Percentiles rank a stretch among this genome's conserved stretches.
Evolutionary conservation across 495 filamentous ascomycete genomes (phyloP).

Genomic region (Xylaria nigripes): DNA sequence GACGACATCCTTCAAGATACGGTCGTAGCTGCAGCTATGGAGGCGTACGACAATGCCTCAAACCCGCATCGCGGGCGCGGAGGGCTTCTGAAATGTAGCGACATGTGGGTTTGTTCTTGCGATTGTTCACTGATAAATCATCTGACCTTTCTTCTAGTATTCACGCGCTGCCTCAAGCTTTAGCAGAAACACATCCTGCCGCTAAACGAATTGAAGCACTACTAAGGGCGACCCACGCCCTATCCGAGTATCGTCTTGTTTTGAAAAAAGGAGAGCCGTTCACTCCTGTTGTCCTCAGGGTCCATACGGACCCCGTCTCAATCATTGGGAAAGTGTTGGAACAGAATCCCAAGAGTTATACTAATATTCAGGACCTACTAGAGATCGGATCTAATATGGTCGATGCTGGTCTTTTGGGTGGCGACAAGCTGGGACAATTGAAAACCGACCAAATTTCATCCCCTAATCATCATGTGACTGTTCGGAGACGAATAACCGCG

Average conservation of each 20-base stretch:
- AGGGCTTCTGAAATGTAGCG: constrained; percentile 72
- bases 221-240: constrained; percentile 73
- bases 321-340: constrained; percentile 79
- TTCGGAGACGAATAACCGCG: constrained; percentile 65
- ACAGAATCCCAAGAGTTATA: constrained; percentile 80
- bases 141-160: constrained; percentile 39
- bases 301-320: constrained; percentile 75
- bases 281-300: constrained; percentile 80
- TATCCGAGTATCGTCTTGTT: constrained; percentile 82
- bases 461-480: constrained; percentile 19
- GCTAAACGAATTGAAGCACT: constrained; percentile 57
- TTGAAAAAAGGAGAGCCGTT: constrained; percentile 90
- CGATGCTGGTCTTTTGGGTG: constrained; percentile 51
- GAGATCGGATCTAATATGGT: constrained; percentile 70
- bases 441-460: constrained; percentile 1
- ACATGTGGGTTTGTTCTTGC: constrained; percentile 55
- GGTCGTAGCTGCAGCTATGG: constrained; percentile 58
- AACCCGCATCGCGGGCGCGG: constrained; percentile 81
- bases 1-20: constrained; percentile 51
- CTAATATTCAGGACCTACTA: constrained; percentile 75
- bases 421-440: constrained; percentile 16
- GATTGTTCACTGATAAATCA: background rate
- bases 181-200: constrained; percentile 44
- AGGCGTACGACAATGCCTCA: constrained; percentile 79
- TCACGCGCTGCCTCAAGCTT: constrained; percentile 58